Conservation (phyloP, 2,329 filamentous ascomycete species). For the Sporothrix pseudoabietina region DNA sequence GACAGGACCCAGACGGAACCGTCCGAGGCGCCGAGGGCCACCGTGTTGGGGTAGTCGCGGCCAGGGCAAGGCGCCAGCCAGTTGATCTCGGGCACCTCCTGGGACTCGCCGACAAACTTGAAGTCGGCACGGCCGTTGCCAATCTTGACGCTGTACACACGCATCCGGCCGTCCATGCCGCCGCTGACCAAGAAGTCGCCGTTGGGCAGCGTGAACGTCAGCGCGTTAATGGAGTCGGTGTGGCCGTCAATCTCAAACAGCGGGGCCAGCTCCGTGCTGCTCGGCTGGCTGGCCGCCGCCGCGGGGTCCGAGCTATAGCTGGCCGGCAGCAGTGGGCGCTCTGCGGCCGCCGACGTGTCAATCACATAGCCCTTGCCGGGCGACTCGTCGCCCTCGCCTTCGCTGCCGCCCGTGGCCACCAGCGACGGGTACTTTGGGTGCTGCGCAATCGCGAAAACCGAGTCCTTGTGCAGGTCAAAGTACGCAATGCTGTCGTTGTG, state of each 20-base stretch:
- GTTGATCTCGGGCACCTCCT: conserved; percentile 94
- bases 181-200: conserved; percentile 86
- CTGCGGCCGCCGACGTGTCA: conserved; percentile 67
- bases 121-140: conserved; percentile 45
- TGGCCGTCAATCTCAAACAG: conserved; percentile 84
- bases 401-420: conserved; percentile 80
- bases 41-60: conserved; percentile 69
- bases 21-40: conserved; percentile 86
- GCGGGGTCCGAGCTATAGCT: conserved; percentile 70
- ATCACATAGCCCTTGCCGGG: conserved; percentile 84
- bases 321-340: conserved; percentile 70
- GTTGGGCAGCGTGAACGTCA: conserved; percentile 78
- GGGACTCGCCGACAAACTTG: conserved; percentile 71
- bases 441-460: conserved; percentile 91
- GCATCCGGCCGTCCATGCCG: conserved; percentile 81
- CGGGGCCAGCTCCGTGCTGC: conserved; percentile 61
- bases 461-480: conserved; percentile 88
- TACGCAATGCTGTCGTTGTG: conserved; percentile 93
- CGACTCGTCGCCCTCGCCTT: conserved; percentile 59
- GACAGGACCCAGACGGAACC: conserved; percentile 95
- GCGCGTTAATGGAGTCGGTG: conserved; percentile 84
- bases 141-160: conserved; percentile 64
- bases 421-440: conserved; percentile 79
- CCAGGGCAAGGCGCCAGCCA: conserved; percentile 81
- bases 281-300: conserved; percentile 50